Base-by-base conservation (phyloP, 2,329 filamentous ascomycete genomes). In the Hymenoscyphus scutula region DNA sequence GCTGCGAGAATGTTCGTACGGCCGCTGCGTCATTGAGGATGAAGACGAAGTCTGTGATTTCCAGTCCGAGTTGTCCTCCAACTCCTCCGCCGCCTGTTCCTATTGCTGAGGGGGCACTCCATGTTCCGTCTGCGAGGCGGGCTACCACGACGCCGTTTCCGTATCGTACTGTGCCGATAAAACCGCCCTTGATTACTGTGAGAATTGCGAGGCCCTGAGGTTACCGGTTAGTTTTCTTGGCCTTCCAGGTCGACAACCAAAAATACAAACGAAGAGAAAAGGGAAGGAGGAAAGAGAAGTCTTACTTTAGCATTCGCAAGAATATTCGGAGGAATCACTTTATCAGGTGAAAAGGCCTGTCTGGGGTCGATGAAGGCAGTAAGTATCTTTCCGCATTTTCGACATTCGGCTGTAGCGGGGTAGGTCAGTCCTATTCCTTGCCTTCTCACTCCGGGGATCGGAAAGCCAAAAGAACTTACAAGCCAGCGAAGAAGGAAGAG, bases 341-440 rank as follows among this genome's bases (percentile, higher is more conserved):
- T 98, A 77, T 98, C 95, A 61, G 95, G 94, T 5, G 94, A 92
- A 76, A 98, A 97, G 23, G 94, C 81, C 80, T 98, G 94, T 74
- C 88, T 86, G 23, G 95, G 95, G 75, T 98, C 95, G 75, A 98
- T 85, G 76, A 99, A 99, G 13, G 93, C 96, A 54, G 90, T 86
- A 70, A 99, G 85, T 73, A 98, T 98, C 82, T 96, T 97, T 74
- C 90, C 90, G 75, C 92, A 95, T 79, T 99, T 99, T 77, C 90
- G 95, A 80, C 95, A 98, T 81, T 99, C 95, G 81, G 92, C 94
- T 97, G 77, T 48, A 41, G 61, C 56, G 62, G 61, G 62, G 60
- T 60, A 58, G 60, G 10, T 67, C 38, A 67, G 66, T 55, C 60
- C n/a, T n/a, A 63, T 67, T 70, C 63, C 67, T 38, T 62, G 56